A percentile compares a stretch with the other conserved stretches of the same genome.
These are phyloP conservation scores for Kregervanrija delftensis DNA, from an alignment of 805 yeast genomes.

Conservation along the genomic window DNA sequence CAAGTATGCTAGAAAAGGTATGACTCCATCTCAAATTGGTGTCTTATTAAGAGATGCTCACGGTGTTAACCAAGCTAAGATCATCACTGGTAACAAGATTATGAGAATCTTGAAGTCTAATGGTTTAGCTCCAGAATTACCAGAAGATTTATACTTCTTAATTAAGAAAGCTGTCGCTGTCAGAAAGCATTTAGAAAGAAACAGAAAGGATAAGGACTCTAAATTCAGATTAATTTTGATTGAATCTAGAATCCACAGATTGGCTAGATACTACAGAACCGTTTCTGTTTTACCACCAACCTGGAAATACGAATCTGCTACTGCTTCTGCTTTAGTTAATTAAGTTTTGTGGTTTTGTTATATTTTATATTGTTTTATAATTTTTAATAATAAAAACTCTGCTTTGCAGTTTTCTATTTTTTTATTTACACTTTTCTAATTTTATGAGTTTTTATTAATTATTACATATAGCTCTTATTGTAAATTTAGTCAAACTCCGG, in stretches of 20 bases:
- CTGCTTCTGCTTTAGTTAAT: constrained; percentile 99
- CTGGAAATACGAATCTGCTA: constrained; percentile 99
- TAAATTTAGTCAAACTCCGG: constrained; percentile 11
- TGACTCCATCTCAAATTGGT: constrained; percentile 99
- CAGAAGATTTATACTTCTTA: constrained; percentile 98
- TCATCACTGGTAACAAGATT: constrained; percentile 98
- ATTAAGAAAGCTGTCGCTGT: constrained; percentile 99
- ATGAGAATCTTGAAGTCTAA: constrained; percentile 98
- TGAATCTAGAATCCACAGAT: constrained; percentile 99
- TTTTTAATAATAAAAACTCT: constrained; percentile 10
- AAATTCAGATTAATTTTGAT: constrained; percentile 99
- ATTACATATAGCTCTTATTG: not conserved
- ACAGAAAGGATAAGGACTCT: constrained; percentile 99
- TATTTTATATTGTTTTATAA: constrained; percentile 14
- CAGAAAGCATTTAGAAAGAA: constrained; percentile 99
- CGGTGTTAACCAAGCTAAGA: constrained; percentile 97
- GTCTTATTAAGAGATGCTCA: constrained; percentile 99
- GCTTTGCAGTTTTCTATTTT: not conserved
- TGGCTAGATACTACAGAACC: constrained; percentile 99
- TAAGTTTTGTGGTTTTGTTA: constrained; percentile 34
- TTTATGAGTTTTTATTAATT: not conserved
- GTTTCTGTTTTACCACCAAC: constrained; percentile 98
- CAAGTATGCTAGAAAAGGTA: constrained; percentile 99
- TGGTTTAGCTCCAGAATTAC: constrained; percentile 99
- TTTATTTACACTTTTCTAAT: not conserved